Evolutionary conservation across 306 rosid species (phyloP).

Genomic region (Astragalus membranaceus): DNA sequence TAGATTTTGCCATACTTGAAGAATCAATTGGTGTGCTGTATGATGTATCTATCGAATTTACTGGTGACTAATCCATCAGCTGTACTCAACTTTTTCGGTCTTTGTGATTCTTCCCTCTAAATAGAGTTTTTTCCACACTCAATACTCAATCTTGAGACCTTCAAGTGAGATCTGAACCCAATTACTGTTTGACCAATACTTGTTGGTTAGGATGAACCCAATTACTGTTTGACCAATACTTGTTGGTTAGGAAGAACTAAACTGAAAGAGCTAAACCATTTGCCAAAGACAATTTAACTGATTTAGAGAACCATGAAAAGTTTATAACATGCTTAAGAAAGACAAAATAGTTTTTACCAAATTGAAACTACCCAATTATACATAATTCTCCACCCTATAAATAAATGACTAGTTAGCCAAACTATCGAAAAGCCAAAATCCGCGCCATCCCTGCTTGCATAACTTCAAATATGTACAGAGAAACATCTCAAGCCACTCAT

Average conservation of each 20-base stretch:
- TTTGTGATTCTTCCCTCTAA: too few relatives aligned
- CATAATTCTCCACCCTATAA: conserved; percentile 37
- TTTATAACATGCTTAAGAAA: conserved; percentile 37
- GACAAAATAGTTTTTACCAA: conserved; percentile 37
- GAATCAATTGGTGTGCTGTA: neutral
- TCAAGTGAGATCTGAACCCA: too few relatives aligned
- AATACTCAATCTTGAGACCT: too few relatives aligned
- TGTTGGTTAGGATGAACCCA: too few relatives aligned
- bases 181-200: too few relatives aligned
- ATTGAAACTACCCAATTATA: conserved; percentile 46
- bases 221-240: too few relatives aligned
- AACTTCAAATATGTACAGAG: conserved; percentile 65
- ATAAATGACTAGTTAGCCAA: conserved; percentile 33
- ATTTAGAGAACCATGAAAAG: conserved; percentile 36
- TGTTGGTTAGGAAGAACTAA: too few relatives aligned
- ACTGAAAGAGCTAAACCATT: neutral
- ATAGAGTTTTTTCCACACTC: too few relatives aligned
- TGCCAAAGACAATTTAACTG: conserved; percentile 34
- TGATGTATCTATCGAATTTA: too few relatives aligned
- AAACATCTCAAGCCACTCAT: conserved; percentile 51
- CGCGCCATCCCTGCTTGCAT: conserved; percentile 39
- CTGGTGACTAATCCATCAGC: too few relatives aligned
- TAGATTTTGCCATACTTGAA: neutral
- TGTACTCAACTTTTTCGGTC: too few relatives aligned
- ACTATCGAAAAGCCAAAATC: conserved; percentile 29